Base-by-base conservation (phyloP, 495 filamentous ascomycete genomes). In the Bathelium albidoporum region DNA sequence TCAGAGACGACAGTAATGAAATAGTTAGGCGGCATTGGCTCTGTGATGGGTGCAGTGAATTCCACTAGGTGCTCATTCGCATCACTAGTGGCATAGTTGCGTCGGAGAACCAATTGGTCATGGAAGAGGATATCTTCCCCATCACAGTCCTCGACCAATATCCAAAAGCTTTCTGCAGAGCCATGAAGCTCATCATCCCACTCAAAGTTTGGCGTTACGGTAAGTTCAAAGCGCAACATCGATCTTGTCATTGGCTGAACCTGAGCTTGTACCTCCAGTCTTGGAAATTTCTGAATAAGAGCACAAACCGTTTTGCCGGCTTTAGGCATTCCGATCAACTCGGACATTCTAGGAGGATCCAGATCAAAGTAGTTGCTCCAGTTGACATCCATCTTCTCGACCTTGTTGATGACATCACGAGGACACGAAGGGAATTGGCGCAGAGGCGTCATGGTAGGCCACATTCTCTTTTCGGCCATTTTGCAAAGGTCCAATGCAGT, bases 391-490 rank as follows among this genome's bases (percentile, higher is more conserved):
- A 97, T 95, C 60, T 91, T 80, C 76, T 99, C 94, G 1, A 91
- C 87, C 75, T 97, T 97, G 64, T 88, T 83, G 58, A 97, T 78
- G 58, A 99, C 89, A 63, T 99, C 95, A 34, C 82, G 76, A 14
- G 91, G 83, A 66, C 90, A 95, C 41, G 76, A 77, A 1, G 89
- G 85, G 72, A 97, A 97, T 70, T 99, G 94, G 43, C 95, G 81
- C 10, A 99, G 82, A 7, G 94, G 94, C 22, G 90, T 88, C 94
- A 97, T 97, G 24, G 92, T 96, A 5, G 91, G 92, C 94, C 94
- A 99, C 94, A 97, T 97, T 28, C 95, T 81, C 80, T 95, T 95
- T 79, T 99, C 94, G 1, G 93, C 93, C 92, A 95, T 97, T 77
- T 99, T 99, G 77, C 94, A 99, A 43, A 99, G 80, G 68, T 97